These are phyloP conservation scores for Psilocybe subaeruginosa DNA, from an alignment of 768 basidiomycete genomes.

Conservation along the genomic window DNA sequence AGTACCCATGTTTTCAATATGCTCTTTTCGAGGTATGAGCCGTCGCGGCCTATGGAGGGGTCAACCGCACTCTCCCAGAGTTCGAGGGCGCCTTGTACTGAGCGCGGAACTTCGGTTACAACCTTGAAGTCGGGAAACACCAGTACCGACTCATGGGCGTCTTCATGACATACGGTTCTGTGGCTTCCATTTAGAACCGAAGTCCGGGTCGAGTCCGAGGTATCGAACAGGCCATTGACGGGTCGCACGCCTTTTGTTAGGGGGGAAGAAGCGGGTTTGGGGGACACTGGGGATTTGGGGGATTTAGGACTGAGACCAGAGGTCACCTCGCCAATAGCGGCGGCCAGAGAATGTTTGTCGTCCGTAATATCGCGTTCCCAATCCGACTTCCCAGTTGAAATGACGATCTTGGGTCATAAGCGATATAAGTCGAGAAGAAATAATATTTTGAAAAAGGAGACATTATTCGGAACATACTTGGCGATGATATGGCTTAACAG, in stretches of 20 bases:
- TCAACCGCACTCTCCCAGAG: slow-evolving; percentile 70
- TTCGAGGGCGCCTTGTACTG: slow-evolving; percentile 64
- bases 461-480: slow-evolving; percentile 50
- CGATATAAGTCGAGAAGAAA: slow-evolving; percentile 1
- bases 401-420: slow-evolving; percentile 60
- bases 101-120: slow-evolving; percentile 70
- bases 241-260: slow-evolving; percentile 33
- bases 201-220: slow-evolving; percentile 55
- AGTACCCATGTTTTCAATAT: slow-evolving; percentile 72
- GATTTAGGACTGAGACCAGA: slow-evolving; percentile 23
- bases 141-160: slow-evolving; percentile 75
- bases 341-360: slow-evolving; percentile 71
- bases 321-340: slow-evolving; percentile 47
- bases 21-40: slow-evolving; percentile 43
- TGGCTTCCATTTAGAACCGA: slow-evolving; percentile 88
- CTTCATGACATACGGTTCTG: slow-evolving; percentile 65
- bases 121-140: slow-evolving; percentile 93
- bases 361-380: slow-evolving; percentile 85
- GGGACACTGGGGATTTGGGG: slow-evolving; percentile 21
- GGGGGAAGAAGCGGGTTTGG: slow-evolving; percentile 29
- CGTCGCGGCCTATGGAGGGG: slow-evolving; percentile 55
- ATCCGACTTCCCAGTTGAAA: slow-evolving; percentile 89
- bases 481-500: slow-evolving; percentile 81
- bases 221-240: slow-evolving; percentile 59
- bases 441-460: neutral